These are phyloP conservation scores for Amoebophrya sp. DNA, from an alignment of 169 alveolate species.

Conservation along the genomic window DNA sequence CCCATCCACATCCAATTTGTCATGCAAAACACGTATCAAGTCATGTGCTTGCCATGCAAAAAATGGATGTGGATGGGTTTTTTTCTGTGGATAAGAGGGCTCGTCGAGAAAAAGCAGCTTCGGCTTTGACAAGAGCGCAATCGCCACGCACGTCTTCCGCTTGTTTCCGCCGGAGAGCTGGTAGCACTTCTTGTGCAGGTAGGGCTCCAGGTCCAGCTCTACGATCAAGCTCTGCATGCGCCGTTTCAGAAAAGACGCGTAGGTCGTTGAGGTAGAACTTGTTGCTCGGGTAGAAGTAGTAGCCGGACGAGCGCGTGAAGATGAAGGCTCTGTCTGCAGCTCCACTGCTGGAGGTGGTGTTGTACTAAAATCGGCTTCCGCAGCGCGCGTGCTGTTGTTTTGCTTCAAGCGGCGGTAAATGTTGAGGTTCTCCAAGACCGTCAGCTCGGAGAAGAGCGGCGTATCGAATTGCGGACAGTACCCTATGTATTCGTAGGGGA, in stretches of 20 bases:
- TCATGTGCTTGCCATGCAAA: too few relatives aligned
- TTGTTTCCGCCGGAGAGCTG: slow-evolving; percentile 68
- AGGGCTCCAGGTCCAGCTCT: slow-evolving; percentile 20
- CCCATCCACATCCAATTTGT: too few relatives aligned
- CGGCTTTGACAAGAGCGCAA: slow-evolving; percentile 72
- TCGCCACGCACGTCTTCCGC: slow-evolving; percentile 71
- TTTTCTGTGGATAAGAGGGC: too few relatives aligned
- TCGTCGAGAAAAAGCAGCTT: slow-evolving; percentile 74
- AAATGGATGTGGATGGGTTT: too few relatives aligned
- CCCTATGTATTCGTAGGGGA: neutral
- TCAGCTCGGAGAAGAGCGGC: neutral
- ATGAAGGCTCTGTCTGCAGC: too few relatives aligned
- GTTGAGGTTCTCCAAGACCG: neutral
- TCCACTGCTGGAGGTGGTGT: too few relatives aligned
- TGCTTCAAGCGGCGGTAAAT: neutral
- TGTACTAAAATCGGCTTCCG: too few relatives aligned
- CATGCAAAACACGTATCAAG: too few relatives aligned
- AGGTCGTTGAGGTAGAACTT: too few relatives aligned
- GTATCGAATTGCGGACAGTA: slow-evolving; percentile 8
- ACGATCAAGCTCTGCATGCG: neutral
- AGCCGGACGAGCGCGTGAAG: too few relatives aligned
- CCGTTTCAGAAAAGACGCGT: neutral
- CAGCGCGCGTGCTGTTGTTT: too few relatives aligned
- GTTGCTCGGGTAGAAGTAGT: too few relatives aligned
- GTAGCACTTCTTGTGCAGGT: neutral